Evolutionary conservation across 169 alveolate species (phyloP).

Genomic region (Plasmodium gonderi): DNA sequence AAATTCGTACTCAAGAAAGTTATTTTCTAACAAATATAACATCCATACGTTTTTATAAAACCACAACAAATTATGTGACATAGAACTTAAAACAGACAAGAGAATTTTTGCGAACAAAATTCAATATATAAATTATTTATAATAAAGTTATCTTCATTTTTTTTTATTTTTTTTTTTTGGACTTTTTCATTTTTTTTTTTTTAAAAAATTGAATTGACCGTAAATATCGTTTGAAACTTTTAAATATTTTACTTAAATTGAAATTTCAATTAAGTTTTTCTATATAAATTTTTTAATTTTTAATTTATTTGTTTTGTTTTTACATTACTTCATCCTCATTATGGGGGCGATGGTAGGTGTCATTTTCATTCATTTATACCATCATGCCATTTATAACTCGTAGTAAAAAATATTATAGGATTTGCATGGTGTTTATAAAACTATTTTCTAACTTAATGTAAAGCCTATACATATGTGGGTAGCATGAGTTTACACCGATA

Average conservation of each 20-base stretch:
- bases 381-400: background rate
- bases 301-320: background rate
- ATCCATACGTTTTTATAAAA: too few relatives aligned
- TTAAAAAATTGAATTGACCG: background rate
- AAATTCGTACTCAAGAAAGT: too few relatives aligned
- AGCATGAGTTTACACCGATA: too few relatives aligned
- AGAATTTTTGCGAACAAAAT: background rate
- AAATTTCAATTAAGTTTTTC: background rate
- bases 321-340: background rate
- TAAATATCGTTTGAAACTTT: background rate
- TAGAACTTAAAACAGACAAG: background rate
- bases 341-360: background rate
- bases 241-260: background rate
- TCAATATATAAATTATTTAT: background rate
- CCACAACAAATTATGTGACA: too few relatives aligned
- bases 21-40: too few relatives aligned
- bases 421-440: background rate
- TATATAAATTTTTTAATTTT: background rate
- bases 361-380: background rate
- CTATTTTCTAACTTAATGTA: background rate
- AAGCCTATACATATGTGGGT: background rate
- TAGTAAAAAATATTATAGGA: background rate
- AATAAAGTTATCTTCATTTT: background rate
- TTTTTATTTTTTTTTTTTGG: background rate
- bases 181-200: background rate